Conservation (phyloP, 2,329 filamentous ascomycete species). For the Ceratocystis cubensis region DNA sequence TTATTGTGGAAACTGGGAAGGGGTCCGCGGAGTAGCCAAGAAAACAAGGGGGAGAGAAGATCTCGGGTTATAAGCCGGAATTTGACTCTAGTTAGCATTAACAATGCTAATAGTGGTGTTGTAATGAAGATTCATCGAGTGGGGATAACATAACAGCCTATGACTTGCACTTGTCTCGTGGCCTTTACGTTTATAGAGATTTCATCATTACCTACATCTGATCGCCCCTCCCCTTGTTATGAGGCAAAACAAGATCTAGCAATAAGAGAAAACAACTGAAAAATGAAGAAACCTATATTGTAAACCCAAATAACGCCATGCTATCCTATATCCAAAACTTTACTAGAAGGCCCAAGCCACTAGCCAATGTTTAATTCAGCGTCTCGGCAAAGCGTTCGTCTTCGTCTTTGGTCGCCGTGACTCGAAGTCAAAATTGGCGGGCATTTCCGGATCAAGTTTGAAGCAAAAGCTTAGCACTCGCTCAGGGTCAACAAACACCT, state of each 20-base stretch:
- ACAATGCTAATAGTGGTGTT: too few species aligned
- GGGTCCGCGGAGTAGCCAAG: background rate
- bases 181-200: too few species aligned
- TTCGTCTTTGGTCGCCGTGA: conserved; percentile 22
- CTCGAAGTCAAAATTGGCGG: conserved; percentile 35
- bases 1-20: background rate
- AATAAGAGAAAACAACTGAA: background rate
- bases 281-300: background rate
- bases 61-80: background rate
- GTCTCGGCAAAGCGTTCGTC: background rate
- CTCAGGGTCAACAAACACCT: conserved; percentile 33
- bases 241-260: too few species aligned
- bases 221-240: too few species aligned
- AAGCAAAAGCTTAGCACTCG: conserved; percentile 36
- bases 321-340: background rate
- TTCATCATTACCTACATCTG: too few species aligned
- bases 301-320: conserved; percentile 1
- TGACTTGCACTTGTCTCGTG: too few species aligned
- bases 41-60: background rate
- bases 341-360: too few species aligned
- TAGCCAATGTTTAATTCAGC: background rate
- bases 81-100: background rate
- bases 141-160: too few species aligned
- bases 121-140: too few species aligned
- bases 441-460: conserved; percentile 35